Evolutionary conservation across 1,284 basidiomycete species (phyloP), one percentile per base, ranked within the genome.

Genomic region (Apiotrichum laibachii): DNA sequence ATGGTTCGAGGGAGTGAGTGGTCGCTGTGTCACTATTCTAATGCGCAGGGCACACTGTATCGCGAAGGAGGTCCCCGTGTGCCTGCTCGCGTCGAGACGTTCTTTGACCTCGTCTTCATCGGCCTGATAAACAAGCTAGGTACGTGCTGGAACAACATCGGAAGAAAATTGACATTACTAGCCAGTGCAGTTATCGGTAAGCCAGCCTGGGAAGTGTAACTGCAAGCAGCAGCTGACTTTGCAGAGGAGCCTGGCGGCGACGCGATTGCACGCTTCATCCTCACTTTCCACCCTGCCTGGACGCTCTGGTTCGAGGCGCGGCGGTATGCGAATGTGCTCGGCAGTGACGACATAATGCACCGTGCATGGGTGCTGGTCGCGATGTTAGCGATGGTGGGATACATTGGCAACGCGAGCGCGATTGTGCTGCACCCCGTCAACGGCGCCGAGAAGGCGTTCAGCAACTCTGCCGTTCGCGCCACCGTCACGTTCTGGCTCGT

Each of bases 21-120:
- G 5, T 39, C 10, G 37, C 37, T 11, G 37, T 5, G 12, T 13
- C 11, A 4, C 10, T 2, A 12, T 39, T 12, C 37, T 39, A 11
- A 13, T 10, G 37, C 16, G 39, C 12, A 66, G 59, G 65, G 65
- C 44, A 62, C 60, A 37, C 56, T 68, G 8, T 54, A 69, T 43
- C 61, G 69, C 18, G 69, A 71, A 47, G 56, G 61, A 0, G 54
- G 54, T 0, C 53, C 61, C 19, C 51, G 67, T 7, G 64, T 66
- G 40, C 53, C 62, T 2, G 58, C 64, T 2, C 73, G 57, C 53
- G 69, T 77, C 56, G 74, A 79, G 64, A 68, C 78, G 12, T 79
- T 79, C 64, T 78, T 79, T 53, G 77, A 79, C 56, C 62, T 79
- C 42, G 61, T 78, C 1, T 79, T 77, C 56, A 76, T 79, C 19